Base-by-base conservation (phyloP, 2,329 filamentous ascomycete genomes). In the Diatrype stigma region DNA sequence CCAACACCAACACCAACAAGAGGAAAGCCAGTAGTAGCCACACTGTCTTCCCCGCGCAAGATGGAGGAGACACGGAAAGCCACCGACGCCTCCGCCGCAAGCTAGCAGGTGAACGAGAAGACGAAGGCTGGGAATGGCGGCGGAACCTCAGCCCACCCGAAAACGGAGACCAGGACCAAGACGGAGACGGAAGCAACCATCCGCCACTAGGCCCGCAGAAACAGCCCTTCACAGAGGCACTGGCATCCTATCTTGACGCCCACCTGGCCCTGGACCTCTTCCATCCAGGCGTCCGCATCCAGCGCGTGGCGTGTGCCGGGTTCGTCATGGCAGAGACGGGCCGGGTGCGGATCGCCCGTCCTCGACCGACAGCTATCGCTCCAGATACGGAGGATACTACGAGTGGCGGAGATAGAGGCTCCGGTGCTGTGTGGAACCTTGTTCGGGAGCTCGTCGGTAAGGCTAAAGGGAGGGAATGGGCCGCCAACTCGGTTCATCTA, bases 221-320 rank as follows among this genome's bases (percentile, higher is more conserved):
- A 5, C 67, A 71, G n/a, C 74, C 79, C 0, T 82, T 84, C 54
- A 75, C 72, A 0, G 69, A 77, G 42, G 78, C 79, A 0, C 58
- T 84, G 17, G 73, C 71, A 0, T 60, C 60, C 5, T 83, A 84
- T 50, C 53, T 82, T 6, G 64, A 74, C 49, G 67, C 73, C n/a
- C 79, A 83, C 53, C 67, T 82, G 5, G 78, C 75, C 0, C 63
- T 84, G 14, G 71, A 83, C 57, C 57, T 84, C 55, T 78, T 79
- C 50, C 79, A 83, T 56, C 76, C 80, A 0, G 70, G 73, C n/a
- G 79, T 82, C 3, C 67, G 72, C 2, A 64, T 84, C 22, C 68
- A 68, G 12, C 79, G 80, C 54, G 71, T 84, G 26, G 78, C 78
- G 0, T 83, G 79, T 52, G 76, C 74, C 0, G 79, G 78, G 0